phyloP scores from a whole-genome alignment of 345 rosid species.

The Brassica carinata region DNA sequence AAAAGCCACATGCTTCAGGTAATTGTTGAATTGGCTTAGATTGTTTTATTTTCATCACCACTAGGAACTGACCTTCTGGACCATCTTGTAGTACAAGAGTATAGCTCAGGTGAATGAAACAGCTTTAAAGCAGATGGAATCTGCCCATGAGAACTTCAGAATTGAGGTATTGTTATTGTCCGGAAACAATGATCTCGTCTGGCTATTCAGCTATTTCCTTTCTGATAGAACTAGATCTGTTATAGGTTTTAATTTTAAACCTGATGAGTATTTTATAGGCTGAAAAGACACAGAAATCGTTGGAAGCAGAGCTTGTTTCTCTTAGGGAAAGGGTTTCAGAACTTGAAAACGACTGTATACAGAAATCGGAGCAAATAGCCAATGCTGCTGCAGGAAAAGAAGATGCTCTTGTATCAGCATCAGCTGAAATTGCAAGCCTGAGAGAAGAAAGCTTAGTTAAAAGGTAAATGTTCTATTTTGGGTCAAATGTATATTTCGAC shows the following conservation, averaged over 20 bases:
- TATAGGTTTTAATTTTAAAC: conserved; percentile 11
- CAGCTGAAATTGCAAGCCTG: conserved; percentile 64
- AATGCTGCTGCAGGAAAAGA: conserved; percentile 67
- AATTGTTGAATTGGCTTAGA: conserved; percentile 24
- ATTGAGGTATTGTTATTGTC: conserved; percentile 57
- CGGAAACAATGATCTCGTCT: conserved; percentile 9
- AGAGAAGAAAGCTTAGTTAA: conserved; percentile 69
- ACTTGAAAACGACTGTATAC: conserved; percentile 66
- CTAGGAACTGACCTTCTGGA: conserved; percentile 25
- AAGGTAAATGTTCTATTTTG: conserved; percentile 45
- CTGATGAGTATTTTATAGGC: conserved; percentile 49
- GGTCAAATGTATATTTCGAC: background rate
- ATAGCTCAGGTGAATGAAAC: conserved; percentile 92
- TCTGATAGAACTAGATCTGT: conserved; percentile 17
- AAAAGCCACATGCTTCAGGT: conserved; percentile 97
- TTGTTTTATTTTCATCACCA: background rate
- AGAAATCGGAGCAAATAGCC: conserved; percentile 71
- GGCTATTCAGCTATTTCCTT: conserved; percentile 13
- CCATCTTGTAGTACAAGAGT: conserved; percentile 75
- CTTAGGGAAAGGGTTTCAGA: conserved; percentile 72
- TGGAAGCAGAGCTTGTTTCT: conserved; percentile 71
- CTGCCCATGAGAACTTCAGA: conserved; percentile 79
- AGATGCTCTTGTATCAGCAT: conserved; percentile 67
- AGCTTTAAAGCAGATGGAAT: conserved; percentile 92
- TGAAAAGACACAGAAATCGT: conserved; percentile 62